These are phyloP conservation scores for Fonticula alba DNA, from an alignment of 78 protist genomes.

Conservation along the genomic window DNA sequence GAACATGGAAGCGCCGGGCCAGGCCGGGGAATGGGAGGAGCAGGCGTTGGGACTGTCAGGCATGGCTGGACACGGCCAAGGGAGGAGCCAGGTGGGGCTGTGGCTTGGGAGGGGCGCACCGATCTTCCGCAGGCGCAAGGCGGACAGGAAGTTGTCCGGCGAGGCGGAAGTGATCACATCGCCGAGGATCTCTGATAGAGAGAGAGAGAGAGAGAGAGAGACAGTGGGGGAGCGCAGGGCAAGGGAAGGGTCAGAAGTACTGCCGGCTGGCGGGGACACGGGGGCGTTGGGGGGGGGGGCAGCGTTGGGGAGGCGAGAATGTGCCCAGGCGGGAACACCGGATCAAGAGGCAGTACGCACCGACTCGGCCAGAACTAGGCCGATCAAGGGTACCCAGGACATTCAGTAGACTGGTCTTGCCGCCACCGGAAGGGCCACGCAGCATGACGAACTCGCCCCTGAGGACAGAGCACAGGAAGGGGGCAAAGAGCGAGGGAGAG, in stretches of 20 bases:
- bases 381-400: conserved; percentile 71
- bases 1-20: not conserved
- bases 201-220: not conserved
- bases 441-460: conserved; percentile 79
- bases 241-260: not conserved
- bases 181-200: conserved; percentile 44
- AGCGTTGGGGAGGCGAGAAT: not conserved
- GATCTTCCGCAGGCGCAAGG: conserved; percentile 47
- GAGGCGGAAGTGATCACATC: conserved; percentile 22
- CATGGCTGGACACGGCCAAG: no score
- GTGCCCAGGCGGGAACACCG: not conserved
- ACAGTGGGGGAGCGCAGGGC: not conserved
- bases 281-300: not conserved
- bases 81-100: no score
- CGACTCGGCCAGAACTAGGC: conserved; percentile 7
- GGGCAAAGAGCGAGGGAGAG: no score
- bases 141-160: conserved; percentile 44
- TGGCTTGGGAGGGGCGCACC: conserved; percentile 1
- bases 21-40: no score
- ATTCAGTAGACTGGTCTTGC: conserved; percentile 76
- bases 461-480: not conserved
- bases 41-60: no score
- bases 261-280: no score
- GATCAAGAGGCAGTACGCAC: not conserved
- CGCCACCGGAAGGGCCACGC: conserved; percentile 87